Base-by-base conservation (phyloP, 371 early-diverging fungal species). In the Mucor racemosus region DNA sequence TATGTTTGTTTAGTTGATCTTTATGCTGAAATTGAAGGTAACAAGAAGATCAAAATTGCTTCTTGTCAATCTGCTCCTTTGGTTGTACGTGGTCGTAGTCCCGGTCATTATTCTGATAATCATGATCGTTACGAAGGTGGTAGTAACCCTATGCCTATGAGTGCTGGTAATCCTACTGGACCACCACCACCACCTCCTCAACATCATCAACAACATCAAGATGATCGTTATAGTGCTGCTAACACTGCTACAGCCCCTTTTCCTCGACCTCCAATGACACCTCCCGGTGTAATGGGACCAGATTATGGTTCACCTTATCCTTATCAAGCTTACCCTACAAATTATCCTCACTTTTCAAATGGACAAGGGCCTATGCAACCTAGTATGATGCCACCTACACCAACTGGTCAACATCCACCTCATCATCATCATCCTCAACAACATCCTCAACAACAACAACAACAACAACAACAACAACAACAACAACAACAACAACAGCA, bases 51-150 rank as follows among this genome's bases (percentile, higher is more conserved):
- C 35, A 69, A 81, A 46, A 84, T 96, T 7, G 96, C 95, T 1
- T 81, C 80, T 5, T 82, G 86, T 15, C 86, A 90, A 69, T 94
- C 95, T 6, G 90, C 91, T 13, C 91, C 91, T 11, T 76, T 97
- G 15, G 95, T 97, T 8, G 98, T 97, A 4, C 90, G 98, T 64
- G 97, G 98, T 33, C 89, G 97, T 34, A 91, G 94, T 44, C 97
- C 98, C 1, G 95, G 96, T n/a, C 95, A 96, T 67, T 97, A 96
- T 63, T 84, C 88, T 15, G 91, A 91, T 59, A 81, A 72, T 14
- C 81, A 84, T 9, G 80, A 82, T 40, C 58, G 66, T 35, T 69
- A 66, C 41, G 65, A 73, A 56, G 26, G 50, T 26, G 17, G 21
- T 5, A 50, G 26, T 34, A 41, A 39, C 15, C 44, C 50, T n/a